Evolutionary conservation across 2,329 filamentous ascomycete species (phyloP).

Genomic region (Helminthosporium solani): DNA sequence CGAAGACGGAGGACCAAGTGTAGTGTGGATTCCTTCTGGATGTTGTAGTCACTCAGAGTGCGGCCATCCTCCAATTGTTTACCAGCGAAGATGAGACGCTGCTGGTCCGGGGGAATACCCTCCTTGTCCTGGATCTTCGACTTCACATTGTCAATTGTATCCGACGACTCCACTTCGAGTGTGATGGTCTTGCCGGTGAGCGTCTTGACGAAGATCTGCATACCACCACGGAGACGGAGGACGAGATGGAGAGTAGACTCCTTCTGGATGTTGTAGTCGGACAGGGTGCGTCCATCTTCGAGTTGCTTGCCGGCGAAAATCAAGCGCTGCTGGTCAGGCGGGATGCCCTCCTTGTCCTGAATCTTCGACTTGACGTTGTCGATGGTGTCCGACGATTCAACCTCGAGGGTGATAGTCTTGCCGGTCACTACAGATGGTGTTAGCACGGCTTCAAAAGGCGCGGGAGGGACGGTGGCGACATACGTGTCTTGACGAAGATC

Average conservation of each 20-base stretch:
- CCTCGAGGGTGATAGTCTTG: conserved; percentile 54
- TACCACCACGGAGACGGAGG: conserved; percentile 67
- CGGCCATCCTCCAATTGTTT: conserved; percentile 96
- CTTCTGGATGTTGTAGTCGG: conserved; percentile 60
- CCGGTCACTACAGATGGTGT: conserved; percentile 53
- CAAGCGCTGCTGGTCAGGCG: conserved; percentile 59
- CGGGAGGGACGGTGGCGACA: conserved; percentile 20
- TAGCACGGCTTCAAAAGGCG: conserved; percentile 30
- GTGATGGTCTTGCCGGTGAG: conserved; percentile 66
- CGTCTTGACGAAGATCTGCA: conserved; percentile 65
- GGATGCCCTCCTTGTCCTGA: conserved; percentile 61
- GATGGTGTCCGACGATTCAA: conserved; percentile 44
- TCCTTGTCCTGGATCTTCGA: conserved; percentile 98
- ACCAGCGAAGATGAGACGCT: conserved; percentile 92
- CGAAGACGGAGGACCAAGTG: conserved; percentile 84
- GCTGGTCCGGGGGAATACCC: conserved; percentile 92
- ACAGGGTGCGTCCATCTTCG: conserved; percentile 58
- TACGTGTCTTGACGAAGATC: conserved; percentile 63
- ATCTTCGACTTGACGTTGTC: conserved; percentile 49
- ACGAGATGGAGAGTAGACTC: conserved; percentile 72
- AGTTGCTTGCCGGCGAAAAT: conserved; percentile 61
- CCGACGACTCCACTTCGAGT: conserved; percentile 67
- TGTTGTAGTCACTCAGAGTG: conserved; percentile 90
- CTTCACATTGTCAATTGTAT: conserved; percentile 97
- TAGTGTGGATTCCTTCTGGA: conserved; percentile 87